Base-by-base conservation (phyloP, 2,329 filamentous ascomycete genomes). In the Taxawa tesnikishii region DNA sequence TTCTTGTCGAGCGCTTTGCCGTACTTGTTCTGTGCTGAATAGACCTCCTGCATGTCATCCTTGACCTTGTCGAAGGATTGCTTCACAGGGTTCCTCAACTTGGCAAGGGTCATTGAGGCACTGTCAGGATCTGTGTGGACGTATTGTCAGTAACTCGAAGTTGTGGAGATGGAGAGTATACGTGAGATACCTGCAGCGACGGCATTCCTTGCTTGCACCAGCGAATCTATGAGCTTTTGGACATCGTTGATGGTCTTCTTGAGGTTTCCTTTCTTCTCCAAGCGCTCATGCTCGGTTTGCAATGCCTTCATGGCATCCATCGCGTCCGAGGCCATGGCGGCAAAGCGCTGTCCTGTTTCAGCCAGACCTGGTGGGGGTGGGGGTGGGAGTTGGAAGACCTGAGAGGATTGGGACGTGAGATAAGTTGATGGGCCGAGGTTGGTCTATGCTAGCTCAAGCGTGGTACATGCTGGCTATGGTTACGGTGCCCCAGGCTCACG, bases 21-120 rank as follows among this genome's bases (percentile, higher is more conserved):
- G 55, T 92, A 93, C 43, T 79, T 79, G 53, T 79, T 84, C 36
- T 93, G 77, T 2, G 79, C 77, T 41, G 79, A 79, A 45, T 92
- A 80, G 3, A 90, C 77, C 34, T 83, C 81, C 54, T 84, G 90
- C 30, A 96, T 61, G 47, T 83, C 78, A 32, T 80, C 75, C 43
- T 80, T 88, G 24, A 93, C 75, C 21, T 73, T 68, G 24, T 93
- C 84, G 38, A 96, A 79, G 2, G 78, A 75, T 31, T 78, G 67
- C 49, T 87, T 90, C 35, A 94, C 67, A 0, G 87, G 83, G 41
- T 81, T 87, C 53, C 94, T 85, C 12, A 94, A 70, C 51, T 80
- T 87, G 17, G 82, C 80, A 46, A 96, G 70, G 15, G 77, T 79
- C 38, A 87, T 65, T 26, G 77, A 73, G 11, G 83, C 76, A 24